Base-by-base conservation (phyloP, 1,284 basidiomycete genomes). In the Hemileia vastatrix region DNA sequence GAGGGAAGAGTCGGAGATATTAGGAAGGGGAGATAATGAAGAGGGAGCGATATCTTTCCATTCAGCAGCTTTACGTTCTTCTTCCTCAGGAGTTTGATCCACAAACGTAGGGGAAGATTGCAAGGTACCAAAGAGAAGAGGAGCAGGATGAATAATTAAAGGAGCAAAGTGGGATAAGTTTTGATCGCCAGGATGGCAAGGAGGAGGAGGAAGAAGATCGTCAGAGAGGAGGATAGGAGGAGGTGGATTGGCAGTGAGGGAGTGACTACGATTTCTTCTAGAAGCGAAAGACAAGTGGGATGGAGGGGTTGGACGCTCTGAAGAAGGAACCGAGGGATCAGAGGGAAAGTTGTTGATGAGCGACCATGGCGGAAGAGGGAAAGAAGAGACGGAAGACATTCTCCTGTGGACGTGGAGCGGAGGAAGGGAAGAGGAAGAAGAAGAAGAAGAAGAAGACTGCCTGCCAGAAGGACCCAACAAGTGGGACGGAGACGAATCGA, bases 11-110 rank as follows among this genome's bases (percentile, higher is more conserved):
- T 44, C 36, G 33, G 31, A 3, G 18, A 15, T 18, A 27, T 61
- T 27, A 24, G 40, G 33, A 15, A 9, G 6, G 24, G 21, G 4
- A 49, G 11, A 6, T 31, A 8, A 24, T 18, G 15, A 23, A 9
- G 24, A 43, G 24, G 33, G 8, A 49, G 8, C 6, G 47, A 9
- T 49, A 11, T 49, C 19, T 31, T 53, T 45, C 58, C 58, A 61
- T 54, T 61, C 58, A 4, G 50, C 52, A 6, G 58, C 58, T 36
- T 54, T 61, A 11, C 58, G 36, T 48, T 61, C 58, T 36, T 61
- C 58, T 27, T 61, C 58, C 54, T 53, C 58, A 24, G 54, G 53
- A 2, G 40, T 43, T 27, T 27, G 15, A 36, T 61, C 52, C 6
- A 24, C 24, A 9, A 27, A 47, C 8, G 18, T 49, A 11, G 55